Evolutionary conservation across 2,329 filamentous ascomycete species (phyloP).

Genomic region (Colletotrichum melonis): DNA sequence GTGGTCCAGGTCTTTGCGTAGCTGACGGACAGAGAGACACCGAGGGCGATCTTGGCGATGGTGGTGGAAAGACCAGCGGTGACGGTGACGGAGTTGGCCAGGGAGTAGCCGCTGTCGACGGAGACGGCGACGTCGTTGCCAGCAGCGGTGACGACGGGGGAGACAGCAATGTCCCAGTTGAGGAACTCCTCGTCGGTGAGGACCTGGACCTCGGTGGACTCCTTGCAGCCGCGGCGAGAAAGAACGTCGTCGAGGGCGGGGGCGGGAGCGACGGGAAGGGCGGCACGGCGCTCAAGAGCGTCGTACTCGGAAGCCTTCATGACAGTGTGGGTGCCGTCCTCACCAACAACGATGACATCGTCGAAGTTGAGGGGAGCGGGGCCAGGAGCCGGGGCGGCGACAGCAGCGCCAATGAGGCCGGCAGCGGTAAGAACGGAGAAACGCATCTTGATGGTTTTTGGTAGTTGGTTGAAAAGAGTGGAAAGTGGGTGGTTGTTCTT

Average conservation of each 20-base stretch:
- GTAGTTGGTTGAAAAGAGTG: conserved; percentile 9
- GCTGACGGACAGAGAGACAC: conserved; percentile 39
- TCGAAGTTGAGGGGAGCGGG: conserved; percentile 36
- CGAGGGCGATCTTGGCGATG: conserved; percentile 41
- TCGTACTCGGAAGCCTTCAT: conserved; percentile 42
- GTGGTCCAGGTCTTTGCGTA: conserved; percentile 45
- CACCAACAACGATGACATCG: conserved; percentile 42
- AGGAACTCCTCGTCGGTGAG: conserved; percentile 44
- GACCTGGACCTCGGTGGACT: conserved; percentile 41
- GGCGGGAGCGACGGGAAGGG: conserved; percentile 16
- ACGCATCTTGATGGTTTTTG: conserved; percentile 22
- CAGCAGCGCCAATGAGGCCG: conserved; percentile 19
- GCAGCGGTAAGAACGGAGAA: conserved; percentile 24
- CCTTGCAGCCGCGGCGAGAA: conserved; percentile 32
- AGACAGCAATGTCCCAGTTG: conserved; percentile 53
- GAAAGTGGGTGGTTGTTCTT: not conserved
- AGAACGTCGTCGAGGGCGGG: conserved; percentile 8
- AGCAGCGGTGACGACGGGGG: conserved; percentile 46
- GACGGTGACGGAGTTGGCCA: conserved; percentile 47
- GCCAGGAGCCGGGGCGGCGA: conserved; percentile 5
- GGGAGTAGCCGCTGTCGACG: conserved; percentile 45
- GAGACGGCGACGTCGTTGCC: conserved; percentile 44
- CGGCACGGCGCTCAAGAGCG: conserved; percentile 31
- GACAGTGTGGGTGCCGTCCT: conserved; percentile 39
- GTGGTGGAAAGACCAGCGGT: conserved; percentile 34